Evolutionary conservation across 2,329 filamentous ascomycete genomes (phyloP), one percentile per base, ranked within the genome.

Genomic region (Xylaria polymorpha): DNA sequence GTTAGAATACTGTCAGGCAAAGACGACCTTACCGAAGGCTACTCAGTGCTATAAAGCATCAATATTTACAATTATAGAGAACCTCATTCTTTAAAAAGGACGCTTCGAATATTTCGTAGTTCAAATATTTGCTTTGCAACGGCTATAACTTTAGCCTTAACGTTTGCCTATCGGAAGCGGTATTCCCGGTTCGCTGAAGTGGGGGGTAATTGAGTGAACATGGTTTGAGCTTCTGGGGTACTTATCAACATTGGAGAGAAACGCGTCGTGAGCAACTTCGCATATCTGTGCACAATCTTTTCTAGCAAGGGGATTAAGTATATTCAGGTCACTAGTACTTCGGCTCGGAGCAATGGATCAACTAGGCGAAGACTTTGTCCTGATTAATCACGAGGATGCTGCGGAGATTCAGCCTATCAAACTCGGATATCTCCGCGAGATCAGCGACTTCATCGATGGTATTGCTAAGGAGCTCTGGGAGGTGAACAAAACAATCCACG

Each of bases 401-500:
- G 61, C n/a, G 5, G 56, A 65, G 50, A 35, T 56, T 35, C 57
- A 64, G 37, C 58, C 71, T 22, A 48, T 67, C 15, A 60, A 73
- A 44, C 64, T 73, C 1, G 71, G 67, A 15, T 77, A 78, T 70
- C 74, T 81, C 22, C 41, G 63, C 35, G 76, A 81, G 18, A 82
- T 85, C 58, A 79, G 81, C 61, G 68, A 78, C 22, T 80, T 78
- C 61, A 71, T 84, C 32, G 80, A 85, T 50, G 74, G 69, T 14
- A 75, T 84, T 18, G 81, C 78, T 29, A 73, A 78, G 9, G 74
- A 74, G 1, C 74, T 87, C 15, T 83, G 84, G 76, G 77, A 76
- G 3, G 77, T 87, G 65, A 86, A 84, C 75, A 81, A 84, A 48
- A 82, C 81, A 65, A 85, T 87, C 20, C 84, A 85, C 73, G 83